Base-by-base conservation (phyloP, 345 rosid genomes). In the Erodium maritimum region DNA sequence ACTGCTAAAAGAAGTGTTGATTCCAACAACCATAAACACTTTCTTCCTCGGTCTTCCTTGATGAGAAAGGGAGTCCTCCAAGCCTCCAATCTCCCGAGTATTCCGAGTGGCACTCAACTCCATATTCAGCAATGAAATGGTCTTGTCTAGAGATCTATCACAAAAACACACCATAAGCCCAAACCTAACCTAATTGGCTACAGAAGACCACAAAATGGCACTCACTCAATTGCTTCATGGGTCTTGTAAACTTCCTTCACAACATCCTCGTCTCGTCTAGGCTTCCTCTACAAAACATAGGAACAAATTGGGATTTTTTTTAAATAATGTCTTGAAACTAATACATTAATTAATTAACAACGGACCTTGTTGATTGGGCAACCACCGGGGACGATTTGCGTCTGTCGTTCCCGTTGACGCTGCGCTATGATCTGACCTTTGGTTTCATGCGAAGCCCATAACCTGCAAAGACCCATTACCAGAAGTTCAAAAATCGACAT, bases 1-100 rank as follows among this genome's bases (percentile, higher is more conserved):
- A 73, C 97, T 87, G 61, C 99, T 93, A 75, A 93, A 93, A 56
- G 96, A 97, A 3, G 99, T 89, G 34, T 93, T 93, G 42, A 93
- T 80, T 63, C 97, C 99, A 65, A 94, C 90, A 52, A 94, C 99
- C 85, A 83, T 74, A 66, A 87, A 85, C 9, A 79, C 88, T 65
- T 94, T 93, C 71, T 73, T 75, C 81, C 64, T 82, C 0, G 74
- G 64, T 2, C 50, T 55, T n/a, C 67, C 74, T 5, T 56, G 71
- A 4, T 8, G 64, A 19, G 60, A 17, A 61, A 68, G 55, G 16
- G 81, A 68, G 60, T 72, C 64, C 56, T 79, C 75, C 42, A 55
- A 59, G 62, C 66, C 65, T 33, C 71, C 65, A 61, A 55, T 63
- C 65, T 85, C 90, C 25, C 71, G 71, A 19, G 85, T 66, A 65